Percentiles rank a stretch among this genome's conserved stretches.
These are phyloP conservation scores for Breynia disticha DNA, from an alignment of 441 rosid species.

Conservation along the genomic window DNA sequence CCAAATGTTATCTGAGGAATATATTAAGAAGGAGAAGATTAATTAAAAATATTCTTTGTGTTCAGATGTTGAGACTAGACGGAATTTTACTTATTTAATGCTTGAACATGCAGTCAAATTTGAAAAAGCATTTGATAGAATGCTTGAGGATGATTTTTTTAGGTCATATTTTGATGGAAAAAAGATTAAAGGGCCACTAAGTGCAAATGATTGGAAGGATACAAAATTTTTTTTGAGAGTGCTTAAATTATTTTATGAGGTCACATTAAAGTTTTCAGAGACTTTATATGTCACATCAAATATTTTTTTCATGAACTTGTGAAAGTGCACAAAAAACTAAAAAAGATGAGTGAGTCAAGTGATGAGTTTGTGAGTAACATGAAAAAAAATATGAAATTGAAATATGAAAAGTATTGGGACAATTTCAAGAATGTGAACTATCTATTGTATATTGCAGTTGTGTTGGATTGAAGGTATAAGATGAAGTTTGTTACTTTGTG, in stretches of 20 bases:
- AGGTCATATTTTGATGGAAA: neutral
- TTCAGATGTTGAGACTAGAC: conserved; percentile 6
- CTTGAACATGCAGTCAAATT: conserved; percentile 3
- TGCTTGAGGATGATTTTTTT: neutral
- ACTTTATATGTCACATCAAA: neutral
- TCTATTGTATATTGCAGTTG: neutral
- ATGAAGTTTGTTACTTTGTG: neutral
- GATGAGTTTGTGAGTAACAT: neutral
- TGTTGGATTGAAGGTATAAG: neutral
- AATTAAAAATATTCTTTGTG: neutral
- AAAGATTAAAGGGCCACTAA: neutral
- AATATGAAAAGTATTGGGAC: neutral
- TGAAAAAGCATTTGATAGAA: conserved; percentile 1
- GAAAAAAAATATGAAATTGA: neutral
- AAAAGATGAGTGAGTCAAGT: neutral
- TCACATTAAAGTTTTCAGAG: neutral
- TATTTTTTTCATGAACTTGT: neutral
- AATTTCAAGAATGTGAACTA: too few species aligned
- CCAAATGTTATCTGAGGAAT: neutral
- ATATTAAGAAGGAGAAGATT: neutral
- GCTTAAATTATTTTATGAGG: neutral
- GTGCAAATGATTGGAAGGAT: neutral
- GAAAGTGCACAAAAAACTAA: too few species aligned
- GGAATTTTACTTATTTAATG: conserved; percentile 9
- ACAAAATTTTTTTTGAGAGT: neutral